Evolutionary conservation across 805 yeast species (phyloP).

Genomic region (Lachancea thermotolerans): DNA sequence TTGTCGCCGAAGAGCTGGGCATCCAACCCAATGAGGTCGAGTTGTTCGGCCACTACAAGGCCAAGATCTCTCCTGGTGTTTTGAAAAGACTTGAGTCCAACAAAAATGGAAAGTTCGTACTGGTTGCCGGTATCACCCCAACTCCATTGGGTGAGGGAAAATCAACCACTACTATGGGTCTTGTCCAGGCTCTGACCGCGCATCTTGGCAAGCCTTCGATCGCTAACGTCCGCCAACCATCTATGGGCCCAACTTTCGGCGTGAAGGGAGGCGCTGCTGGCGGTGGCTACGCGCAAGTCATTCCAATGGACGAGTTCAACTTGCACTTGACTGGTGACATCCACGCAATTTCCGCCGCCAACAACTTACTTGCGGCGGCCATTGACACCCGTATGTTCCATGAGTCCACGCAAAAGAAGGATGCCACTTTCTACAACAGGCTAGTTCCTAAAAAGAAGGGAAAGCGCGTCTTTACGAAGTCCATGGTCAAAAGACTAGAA

Average conservation of each 20-base stretch:
- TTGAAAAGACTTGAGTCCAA: constrained; percentile 57
- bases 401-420: constrained; percentile 75
- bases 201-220: constrained; percentile 75
- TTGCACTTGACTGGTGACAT: constrained; percentile 97
- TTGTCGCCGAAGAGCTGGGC: constrained; percentile 78
- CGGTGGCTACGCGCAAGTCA: constrained; percentile 96
- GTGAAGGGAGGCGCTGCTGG: constrained; percentile 99
- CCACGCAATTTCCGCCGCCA: constrained; percentile 92
- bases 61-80: constrained; percentile 69
- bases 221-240: constrained; percentile 96
- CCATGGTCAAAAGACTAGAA: constrained; percentile 67
- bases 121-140: constrained; percentile 97
- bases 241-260: constrained; percentile 98
- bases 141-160: constrained; percentile 98
- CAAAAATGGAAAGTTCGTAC: constrained; percentile 75
- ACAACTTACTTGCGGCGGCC: constrained; percentile 91
- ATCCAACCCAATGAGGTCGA: constrained; percentile 72
- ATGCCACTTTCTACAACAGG: constrained; percentile 73
- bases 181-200: constrained; percentile 95
- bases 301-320: constrained; percentile 98
- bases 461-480: constrained; percentile 65
- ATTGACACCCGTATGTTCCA: constrained; percentile 96
- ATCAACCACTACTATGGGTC: constrained; percentile 91
- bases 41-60: constrained; percentile 83
- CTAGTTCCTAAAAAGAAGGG: constrained; percentile 85